Conservation (phyloP, 495 filamentous ascomycete species). For the Penicillium egyptiacum region DNA sequence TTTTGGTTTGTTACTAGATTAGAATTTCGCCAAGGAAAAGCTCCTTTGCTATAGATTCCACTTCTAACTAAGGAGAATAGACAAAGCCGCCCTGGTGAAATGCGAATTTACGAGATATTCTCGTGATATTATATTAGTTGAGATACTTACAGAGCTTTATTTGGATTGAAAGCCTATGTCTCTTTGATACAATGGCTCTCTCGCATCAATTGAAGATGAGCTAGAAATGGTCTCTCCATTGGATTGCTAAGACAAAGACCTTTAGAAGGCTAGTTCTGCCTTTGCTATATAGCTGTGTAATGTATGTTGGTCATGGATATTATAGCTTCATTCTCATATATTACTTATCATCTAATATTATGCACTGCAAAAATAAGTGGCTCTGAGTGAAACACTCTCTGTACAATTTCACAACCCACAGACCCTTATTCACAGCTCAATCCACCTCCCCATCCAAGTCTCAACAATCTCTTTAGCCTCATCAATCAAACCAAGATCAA, state of each 20-base stretch:
- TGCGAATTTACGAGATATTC: not conserved
- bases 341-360: not conserved
- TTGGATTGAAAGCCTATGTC: not conserved
- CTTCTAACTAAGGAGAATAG: not conserved
- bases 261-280: not conserved
- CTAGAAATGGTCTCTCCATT: not conserved
- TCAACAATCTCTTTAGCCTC: constrained; percentile 64
- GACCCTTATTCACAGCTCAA: constrained; percentile 39
- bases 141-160: not conserved
- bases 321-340: not conserved
- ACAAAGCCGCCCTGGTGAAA: not conserved
- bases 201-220: not conserved
- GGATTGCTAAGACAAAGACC: not conserved
- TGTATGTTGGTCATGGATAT: not conserved
- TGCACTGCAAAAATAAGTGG: not conserved
- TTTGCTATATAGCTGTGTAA: too few species aligned
- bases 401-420: not conserved
- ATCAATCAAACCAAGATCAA: constrained; percentile 68
- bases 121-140: not conserved
- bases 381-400: not conserved
- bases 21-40: not conserved
- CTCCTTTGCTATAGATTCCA: not conserved
- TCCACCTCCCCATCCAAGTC: constrained; percentile 71
- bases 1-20: not conserved
- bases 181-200: not conserved